Base-by-base conservation (phyloP, 1,284 basidiomycete genomes). In the Fomitiporia mediterranea region DNA sequence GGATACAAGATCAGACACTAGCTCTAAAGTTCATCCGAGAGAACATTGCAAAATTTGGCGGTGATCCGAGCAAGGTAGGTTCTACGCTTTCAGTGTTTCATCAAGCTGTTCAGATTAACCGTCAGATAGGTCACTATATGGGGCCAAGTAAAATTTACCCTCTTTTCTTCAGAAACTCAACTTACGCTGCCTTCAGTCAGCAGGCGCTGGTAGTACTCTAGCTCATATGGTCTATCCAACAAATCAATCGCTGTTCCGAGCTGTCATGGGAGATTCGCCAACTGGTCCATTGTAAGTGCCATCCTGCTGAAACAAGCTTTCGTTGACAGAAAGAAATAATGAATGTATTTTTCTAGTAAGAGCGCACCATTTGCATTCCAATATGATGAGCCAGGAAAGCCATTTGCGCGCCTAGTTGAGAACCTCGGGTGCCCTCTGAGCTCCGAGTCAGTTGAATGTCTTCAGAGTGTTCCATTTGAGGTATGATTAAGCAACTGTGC, bases 21-120 rank as follows among this genome's bases (percentile, higher is more conserved):
- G 82, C 82, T 0, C 68, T 89, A 1, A 61, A 68, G 15, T 89
- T 85, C 68, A 63, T 88, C 2, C 79, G 83, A 57, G 65, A 80
- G 9, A 84, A 88, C 59, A 79, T 89, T 30, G 72, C 70, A 0
- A 69, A 70, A 0, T 88, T 89, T 62, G 84, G 85, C 2, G 86
- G 86, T 0, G 82, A 87, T 65, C 75, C 79, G 15, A 60, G 65
- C 38, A 83, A 83, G 69, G 81, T 80, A 57, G 40, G 8, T 19
- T 34, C n/a, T 3, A 34, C 19, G 11, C 32, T 35, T 17, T n/a
- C 23, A 35, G 17, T 23, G n/a, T n/a, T n/a, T n/a, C n/a, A 23
- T 25, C 34, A 3, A 17, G 17, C 27, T 35, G 30, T 43, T 21
- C 44, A 42, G 8, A 35, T 28, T n/a, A 39, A 27, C 27, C 28